Conservation (phyloP, 2,329 filamentous ascomycete genomes). For the Stachybotrys chlorohalonatus region DNA sequence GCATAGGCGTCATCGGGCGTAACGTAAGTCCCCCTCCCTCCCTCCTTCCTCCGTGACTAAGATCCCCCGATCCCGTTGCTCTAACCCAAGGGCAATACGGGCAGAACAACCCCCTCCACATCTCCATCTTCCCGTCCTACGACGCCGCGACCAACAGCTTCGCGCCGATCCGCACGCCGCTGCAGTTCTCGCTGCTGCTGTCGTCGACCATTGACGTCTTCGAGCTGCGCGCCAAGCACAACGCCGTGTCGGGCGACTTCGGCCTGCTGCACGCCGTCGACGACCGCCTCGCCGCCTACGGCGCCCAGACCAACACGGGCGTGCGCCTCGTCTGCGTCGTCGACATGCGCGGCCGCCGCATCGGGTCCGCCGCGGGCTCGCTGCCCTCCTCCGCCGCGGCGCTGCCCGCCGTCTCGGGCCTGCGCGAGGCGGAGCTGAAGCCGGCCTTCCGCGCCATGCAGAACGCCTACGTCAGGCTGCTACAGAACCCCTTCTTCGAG, state of each 20-base stretch:
- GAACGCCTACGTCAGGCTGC: constrained; percentile 76
- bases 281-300: constrained; percentile 87
- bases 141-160: constrained; percentile 43
- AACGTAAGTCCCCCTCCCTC: constrained; percentile 49
- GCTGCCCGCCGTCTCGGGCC: constrained; percentile 43
- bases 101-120: constrained; percentile 93
- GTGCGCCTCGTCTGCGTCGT: constrained; percentile 85
- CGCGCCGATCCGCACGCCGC: constrained; percentile 55
- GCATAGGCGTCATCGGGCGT: constrained; percentile 88
- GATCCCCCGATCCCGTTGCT: background rate
- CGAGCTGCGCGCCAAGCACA: constrained; percentile 69
- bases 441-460: constrained; percentile 88
- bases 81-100: background rate
- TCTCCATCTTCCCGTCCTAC: constrained; percentile 78
- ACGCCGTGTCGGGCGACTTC: constrained; percentile 69
- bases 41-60: too few relatives aligned
- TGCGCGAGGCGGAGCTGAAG: constrained; percentile 82
- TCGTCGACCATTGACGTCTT: constrained; percentile 92
- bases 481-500: constrained; percentile 92
- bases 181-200: constrained; percentile 87
- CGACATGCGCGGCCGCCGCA: constrained; percentile 71
- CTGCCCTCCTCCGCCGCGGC: constrained; percentile 7
- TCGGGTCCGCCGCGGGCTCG: constrained; percentile 24
- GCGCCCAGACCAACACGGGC: constrained; percentile 93
- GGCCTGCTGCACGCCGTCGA: constrained; percentile 89